phyloP scores from a whole-genome alignment of 305 asterid genomes.

The Fraxinus paxiana region DNA sequence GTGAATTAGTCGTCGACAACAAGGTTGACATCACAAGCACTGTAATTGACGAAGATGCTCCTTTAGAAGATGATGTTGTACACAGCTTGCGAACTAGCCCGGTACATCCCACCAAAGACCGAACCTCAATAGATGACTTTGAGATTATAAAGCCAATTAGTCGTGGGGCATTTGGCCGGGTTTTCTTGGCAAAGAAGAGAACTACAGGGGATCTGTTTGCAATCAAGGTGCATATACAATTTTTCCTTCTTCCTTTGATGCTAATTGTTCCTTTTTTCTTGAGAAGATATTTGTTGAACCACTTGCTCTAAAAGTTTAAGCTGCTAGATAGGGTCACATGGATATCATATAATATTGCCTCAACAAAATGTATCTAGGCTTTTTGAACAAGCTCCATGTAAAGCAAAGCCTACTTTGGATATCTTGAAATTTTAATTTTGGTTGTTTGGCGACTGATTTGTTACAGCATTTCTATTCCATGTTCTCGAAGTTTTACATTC shows the following conservation, averaged over 20 bases:
- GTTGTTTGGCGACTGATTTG: background rate
- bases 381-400: background rate
- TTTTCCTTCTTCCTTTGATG: conserved; percentile 3
- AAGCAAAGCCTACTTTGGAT: background rate
- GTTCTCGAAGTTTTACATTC: background rate
- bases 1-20: conserved; percentile 91
- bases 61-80: conserved; percentile 92
- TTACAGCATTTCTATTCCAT: background rate
- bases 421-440: background rate
- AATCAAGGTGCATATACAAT: conserved; percentile 60
- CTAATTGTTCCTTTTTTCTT: background rate
- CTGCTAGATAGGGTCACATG: background rate
- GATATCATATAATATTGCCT: background rate
- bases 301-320: background rate
- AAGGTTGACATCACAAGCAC: conserved; percentile 88
- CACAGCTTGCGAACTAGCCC: conserved; percentile 98
- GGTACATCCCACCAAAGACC: conserved; percentile 77
- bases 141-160: conserved; percentile 98
- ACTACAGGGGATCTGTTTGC: conserved; percentile 97
- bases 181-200: conserved; percentile 92
- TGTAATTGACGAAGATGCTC: conserved; percentile 95
- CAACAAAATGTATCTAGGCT: background rate
- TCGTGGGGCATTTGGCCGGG: conserved; percentile 99
- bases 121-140: conserved; percentile 95
- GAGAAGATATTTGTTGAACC: conserved; percentile 4